Evolutionary conservation across 768 basidiomycete genomes (phyloP).

Genomic region (Clitopilus hobsonii): DNA sequence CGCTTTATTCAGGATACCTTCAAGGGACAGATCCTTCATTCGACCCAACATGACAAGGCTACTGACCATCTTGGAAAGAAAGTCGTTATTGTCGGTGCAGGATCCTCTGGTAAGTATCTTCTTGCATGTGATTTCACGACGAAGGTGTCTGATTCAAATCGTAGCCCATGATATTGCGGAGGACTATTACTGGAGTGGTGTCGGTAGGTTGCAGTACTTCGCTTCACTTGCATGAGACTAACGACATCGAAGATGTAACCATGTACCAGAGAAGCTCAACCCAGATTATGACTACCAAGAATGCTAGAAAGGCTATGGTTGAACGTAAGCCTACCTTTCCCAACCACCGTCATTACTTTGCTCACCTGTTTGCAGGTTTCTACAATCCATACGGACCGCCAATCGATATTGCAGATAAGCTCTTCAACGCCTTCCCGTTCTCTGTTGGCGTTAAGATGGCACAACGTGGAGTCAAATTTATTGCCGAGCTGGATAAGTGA

Average conservation of each 20-base stretch:
- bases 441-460: constrained; percentile 20
- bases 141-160: not conserved
- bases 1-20: constrained; percentile 40
- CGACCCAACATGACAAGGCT: constrained; percentile 48
- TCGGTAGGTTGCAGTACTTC: constrained; percentile 15
- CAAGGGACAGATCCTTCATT: constrained; percentile 61
- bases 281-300: constrained; percentile 15
- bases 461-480: constrained; percentile 27
- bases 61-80: constrained; percentile 62
- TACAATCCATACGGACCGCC: constrained; percentile 48
- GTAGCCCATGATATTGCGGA: constrained; percentile 41
- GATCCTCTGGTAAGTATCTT: constrained; percentile 41
- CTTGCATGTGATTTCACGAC: constrained; percentile 3
- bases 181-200: constrained; percentile 40
- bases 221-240: not conserved
- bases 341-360: not conserved
- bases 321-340: constrained; percentile 12
- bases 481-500: constrained; percentile 55
- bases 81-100: constrained; percentile 64
- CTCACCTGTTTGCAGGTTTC: constrained; percentile 15
- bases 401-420: constrained; percentile 43
- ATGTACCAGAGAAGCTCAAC: constrained; percentile 53
- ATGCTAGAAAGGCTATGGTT: constrained; percentile 15
- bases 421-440: constrained; percentile 45
- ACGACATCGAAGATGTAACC: constrained; percentile 38